These are phyloP conservation scores for Aspergillus sp. DNA, from an alignment of 2,329 filamentous ascomycete genomes.

Conservation along the genomic window DNA sequence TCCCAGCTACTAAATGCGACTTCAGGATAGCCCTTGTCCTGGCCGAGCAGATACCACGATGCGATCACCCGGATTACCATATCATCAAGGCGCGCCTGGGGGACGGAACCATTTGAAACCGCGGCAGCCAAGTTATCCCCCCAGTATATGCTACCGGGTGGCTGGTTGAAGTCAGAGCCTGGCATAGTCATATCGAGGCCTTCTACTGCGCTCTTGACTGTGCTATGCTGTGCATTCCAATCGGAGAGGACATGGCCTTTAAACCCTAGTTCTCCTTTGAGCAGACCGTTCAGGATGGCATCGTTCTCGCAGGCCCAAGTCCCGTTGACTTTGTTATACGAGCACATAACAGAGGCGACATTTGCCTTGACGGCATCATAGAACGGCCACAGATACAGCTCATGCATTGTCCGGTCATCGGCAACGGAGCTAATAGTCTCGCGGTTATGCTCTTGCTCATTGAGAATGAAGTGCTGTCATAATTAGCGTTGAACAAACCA, in stretches of 20 bases:
- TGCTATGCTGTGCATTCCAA: conserved; percentile 47
- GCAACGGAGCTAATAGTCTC: conserved; percentile 47
- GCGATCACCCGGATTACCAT: conserved; percentile 58
- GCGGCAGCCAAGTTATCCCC: conserved; percentile 51
- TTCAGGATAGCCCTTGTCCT: conserved; percentile 46
- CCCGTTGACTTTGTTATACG: conserved; percentile 69
- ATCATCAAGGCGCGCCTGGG: conserved; percentile 57
- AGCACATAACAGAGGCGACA: conserved; percentile 54
- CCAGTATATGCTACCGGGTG: conserved; percentile 27
- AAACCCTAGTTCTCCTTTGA: conserved; percentile 79
- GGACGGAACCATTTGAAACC: conserved; percentile 60
- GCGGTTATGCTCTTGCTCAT: conserved; percentile 64
- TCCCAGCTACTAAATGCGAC: conserved; percentile 50
- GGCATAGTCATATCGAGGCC: conserved; percentile 67
- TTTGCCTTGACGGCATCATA: conserved; percentile 68
- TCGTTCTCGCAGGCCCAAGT: conserved; percentile 79
- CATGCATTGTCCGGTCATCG: conserved; percentile 72
- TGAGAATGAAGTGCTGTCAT: conserved; percentile 52
- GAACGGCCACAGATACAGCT: conserved; percentile 77
- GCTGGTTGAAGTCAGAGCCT: conserved; percentile 44
- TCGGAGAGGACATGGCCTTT: conserved; percentile 60
- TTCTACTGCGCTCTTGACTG: conserved; percentile 47
- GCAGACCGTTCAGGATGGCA: conserved; percentile 69
- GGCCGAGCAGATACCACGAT: conserved; percentile 50
- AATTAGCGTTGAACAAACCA: too few species aligned